phyloP scores from a whole-genome alignment of 495 filamentous ascomycete genomes.

The Aspergillus mulundensis region DNA sequence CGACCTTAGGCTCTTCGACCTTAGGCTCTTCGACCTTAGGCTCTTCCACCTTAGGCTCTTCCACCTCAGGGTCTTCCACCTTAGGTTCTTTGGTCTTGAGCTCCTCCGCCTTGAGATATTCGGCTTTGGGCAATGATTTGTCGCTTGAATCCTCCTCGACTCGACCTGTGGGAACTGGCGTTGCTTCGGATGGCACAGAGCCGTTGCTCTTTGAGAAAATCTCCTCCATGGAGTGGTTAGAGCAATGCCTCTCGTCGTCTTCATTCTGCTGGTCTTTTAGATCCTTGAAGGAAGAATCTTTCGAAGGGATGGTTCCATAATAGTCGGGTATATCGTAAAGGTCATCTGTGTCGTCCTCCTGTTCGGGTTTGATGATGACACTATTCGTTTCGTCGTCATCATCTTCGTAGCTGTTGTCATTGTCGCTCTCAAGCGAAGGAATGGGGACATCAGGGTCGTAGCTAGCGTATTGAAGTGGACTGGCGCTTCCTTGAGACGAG shows the following conservation, averaged over 20 bases:
- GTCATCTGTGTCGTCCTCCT: slow-evolving; percentile 59
- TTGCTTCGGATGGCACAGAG: slow-evolving; percentile 10
- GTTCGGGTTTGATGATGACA: slow-evolving; percentile 57
- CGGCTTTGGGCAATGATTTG: neutral
- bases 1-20: no score
- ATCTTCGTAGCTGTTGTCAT: slow-evolving; percentile 54
- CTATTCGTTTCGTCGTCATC: slow-evolving; percentile 56
- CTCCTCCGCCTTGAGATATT: no score
- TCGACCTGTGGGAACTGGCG: slow-evolving; percentile 13
- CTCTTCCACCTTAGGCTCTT: no score
- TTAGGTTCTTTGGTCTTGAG: no score
- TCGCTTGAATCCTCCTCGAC: neutral
- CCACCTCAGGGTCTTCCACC: no score
- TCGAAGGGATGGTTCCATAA: slow-evolving; percentile 45
- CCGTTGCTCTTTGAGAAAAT: slow-evolving; percentile 5
- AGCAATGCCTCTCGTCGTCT: slow-evolving; percentile 50
- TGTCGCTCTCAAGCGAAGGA: slow-evolving; percentile 61
- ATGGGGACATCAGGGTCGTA: slow-evolving; percentile 84
- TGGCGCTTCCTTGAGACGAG: slow-evolving; percentile 54
- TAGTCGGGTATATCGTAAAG: slow-evolving; percentile 65
- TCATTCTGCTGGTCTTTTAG: slow-evolving; percentile 35
- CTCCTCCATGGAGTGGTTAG: slow-evolving; percentile 35
- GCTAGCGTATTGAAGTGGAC: slow-evolving; percentile 48
- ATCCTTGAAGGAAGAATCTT: slow-evolving; percentile 44
- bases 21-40: no score